Percentiles rank a stretch among this genome's conserved stretches.
Evolutionary conservation across 139 green algal species (phyloP).

Genomic region (Nannochloris sp.): DNA sequence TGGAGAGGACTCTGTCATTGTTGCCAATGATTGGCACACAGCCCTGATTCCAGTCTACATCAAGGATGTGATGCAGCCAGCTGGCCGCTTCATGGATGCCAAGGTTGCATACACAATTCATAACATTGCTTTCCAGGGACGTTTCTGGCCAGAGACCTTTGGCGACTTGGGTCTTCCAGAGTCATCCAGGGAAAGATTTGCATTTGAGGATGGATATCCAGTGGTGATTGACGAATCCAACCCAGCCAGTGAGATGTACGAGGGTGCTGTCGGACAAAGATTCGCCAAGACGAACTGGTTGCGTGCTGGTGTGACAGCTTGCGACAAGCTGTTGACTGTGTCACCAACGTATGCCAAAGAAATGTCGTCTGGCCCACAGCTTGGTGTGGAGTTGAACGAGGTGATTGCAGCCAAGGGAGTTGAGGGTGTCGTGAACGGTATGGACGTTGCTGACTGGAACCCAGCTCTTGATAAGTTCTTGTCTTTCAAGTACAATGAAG

Average conservation of each 20-base stretch:
- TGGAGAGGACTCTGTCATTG: constrained; percentile 85
- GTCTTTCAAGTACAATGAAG: constrained; percentile 81
- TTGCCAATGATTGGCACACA: constrained; percentile 88
- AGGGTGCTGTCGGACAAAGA: constrained; percentile 18
- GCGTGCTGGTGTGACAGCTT: constrained; percentile 73
- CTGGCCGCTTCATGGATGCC: constrained; percentile 67
- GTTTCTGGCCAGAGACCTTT: constrained; percentile 77
- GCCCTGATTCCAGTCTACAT: constrained; percentile 81
- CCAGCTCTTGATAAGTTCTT: constrained; percentile 92
- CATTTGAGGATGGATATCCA: constrained; percentile 77
- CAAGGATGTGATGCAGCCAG: constrained; percentile 75
- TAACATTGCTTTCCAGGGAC: constrained; percentile 89
- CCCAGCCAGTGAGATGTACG: constrained; percentile 32
- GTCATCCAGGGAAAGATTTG: constrained; percentile 44
- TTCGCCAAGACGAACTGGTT: constrained; percentile 97
- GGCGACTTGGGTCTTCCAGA: constrained; percentile 64
- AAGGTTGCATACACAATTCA: constrained; percentile 83
- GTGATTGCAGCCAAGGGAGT: constrained; percentile 63
- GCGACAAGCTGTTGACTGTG: constrained; percentile 92
- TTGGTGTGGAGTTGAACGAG: constrained; percentile 84
- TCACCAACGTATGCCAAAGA: constrained; percentile 95
- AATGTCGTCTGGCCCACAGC: constrained; percentile 56
- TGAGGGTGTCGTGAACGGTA: constrained; percentile 98
- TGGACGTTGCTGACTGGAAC: constrained; percentile 94
- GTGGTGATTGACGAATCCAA: constrained; percentile 62